Evolutionary conservation across 495 filamentous ascomycete genomes (phyloP).

Genomic region (Xylaria sp.): DNA sequence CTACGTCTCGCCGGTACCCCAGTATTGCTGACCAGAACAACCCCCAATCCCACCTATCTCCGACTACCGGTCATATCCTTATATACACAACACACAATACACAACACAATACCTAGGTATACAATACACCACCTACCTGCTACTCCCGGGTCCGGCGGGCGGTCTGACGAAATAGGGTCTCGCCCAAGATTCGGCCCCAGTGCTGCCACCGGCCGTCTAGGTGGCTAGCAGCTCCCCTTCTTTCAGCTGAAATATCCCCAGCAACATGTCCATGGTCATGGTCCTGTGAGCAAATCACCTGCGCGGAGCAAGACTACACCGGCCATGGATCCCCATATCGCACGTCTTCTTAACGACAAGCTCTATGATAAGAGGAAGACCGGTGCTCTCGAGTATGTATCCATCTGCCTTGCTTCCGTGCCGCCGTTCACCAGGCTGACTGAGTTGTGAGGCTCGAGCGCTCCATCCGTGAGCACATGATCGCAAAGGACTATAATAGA

Average conservation of each 20-base stretch:
- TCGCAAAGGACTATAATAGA: slow-evolving; percentile 74
- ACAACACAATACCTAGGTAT: background rate
- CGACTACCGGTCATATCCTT: slow-evolving; percentile 3
- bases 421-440: slow-evolving; percentile 29
- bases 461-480: slow-evolving; percentile 84
- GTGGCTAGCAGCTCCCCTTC: slow-evolving; percentile 2
- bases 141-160: background rate
- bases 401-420: slow-evolving; percentile 9
- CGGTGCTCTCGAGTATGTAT: slow-evolving; percentile 91
- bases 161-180: slow-evolving; percentile 25
- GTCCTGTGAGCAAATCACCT: slow-evolving; percentile 1
- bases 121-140: too few species aligned
- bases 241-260: background rate
- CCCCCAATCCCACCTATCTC: background rate
- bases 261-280: slow-evolving; percentile 8
- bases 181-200: background rate
- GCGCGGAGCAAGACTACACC: slow-evolving; percentile 16
- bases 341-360: slow-evolving; percentile 94
- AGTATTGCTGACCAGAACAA: background rate
- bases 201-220: background rate
- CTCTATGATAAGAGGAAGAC: slow-evolving; percentile 97
- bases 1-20: background rate
- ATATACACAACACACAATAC: slow-evolving; percentile 14
- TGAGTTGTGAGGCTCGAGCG: slow-evolving; percentile 74
- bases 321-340: slow-evolving; percentile 85